Conservation (phyloP, 176 grass and related monocot genomes). For the Oryza glaberrima region DNA sequence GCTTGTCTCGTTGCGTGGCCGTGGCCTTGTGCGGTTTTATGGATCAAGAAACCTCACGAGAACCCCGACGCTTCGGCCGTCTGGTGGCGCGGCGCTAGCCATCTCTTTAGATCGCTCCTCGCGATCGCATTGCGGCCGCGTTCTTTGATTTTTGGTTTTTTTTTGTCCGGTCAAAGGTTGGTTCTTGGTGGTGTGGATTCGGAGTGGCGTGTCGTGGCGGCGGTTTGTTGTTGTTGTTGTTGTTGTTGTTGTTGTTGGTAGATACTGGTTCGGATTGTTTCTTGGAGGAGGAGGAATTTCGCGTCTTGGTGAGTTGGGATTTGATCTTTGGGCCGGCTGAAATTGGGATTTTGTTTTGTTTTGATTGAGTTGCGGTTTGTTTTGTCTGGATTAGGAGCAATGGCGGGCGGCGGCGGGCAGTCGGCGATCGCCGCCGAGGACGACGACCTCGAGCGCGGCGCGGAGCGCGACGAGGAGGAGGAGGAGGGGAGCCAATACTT, state of each 20-base stretch:
- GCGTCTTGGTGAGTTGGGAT: background rate
- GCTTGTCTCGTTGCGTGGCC: conserved; percentile 46
- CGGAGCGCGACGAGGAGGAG: conserved; percentile 36
- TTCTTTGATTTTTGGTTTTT: conserved; percentile 14
- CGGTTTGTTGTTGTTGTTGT: background rate
- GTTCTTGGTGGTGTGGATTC: conserved; percentile 26
- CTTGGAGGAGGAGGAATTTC: background rate
- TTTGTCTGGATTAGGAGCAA: conserved; percentile 31
- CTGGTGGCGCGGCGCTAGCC: conserved; percentile 27
- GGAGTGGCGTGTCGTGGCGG: conserved; percentile 6
- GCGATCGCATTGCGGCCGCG: conserved; percentile 53
- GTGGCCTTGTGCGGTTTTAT: conserved; percentile 33
- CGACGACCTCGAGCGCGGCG: conserved; percentile 45
- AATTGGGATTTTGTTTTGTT: background rate
- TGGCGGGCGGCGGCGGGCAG: conserved; percentile 27
- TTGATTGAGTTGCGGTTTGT: conserved; percentile 9
- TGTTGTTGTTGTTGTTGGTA: background rate
- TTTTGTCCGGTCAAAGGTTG: background rate
- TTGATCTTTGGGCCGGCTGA: conserved; percentile 32
- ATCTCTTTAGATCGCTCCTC: conserved; percentile 30
- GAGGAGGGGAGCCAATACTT: conserved; percentile 74
- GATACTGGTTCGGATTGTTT: background rate
- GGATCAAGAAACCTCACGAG: conserved; percentile 63
- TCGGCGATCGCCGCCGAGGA: conserved; percentile 27
- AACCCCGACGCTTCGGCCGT: conserved; percentile 37